Evolutionary conservation across 352 stramenopile genomes (phyloP), one percentile per base, ranked within the genome.

Genomic region (Globisporangium orthogonon): DNA sequence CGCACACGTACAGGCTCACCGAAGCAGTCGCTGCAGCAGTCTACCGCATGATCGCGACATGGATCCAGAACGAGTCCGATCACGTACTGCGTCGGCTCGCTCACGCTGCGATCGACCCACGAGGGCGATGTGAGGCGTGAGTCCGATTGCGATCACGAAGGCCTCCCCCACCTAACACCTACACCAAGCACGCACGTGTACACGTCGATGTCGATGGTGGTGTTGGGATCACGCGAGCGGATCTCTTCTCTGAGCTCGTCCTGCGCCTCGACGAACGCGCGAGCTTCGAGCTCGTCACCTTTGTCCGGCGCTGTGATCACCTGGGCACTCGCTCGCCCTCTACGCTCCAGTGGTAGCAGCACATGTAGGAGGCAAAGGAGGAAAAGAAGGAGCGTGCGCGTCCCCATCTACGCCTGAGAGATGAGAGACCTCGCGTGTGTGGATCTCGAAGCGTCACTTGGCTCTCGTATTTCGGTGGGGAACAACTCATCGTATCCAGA

Each of bases 41-140:
- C 76, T 29, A 62, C 50, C 1, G 62, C 48, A 10, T 69, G 80
- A 39, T 76, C 58, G 4, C 74, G 72, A 49, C 86, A 95, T n/a
- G 86, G 86, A 60, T 95, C 81, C 40, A 95, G 30, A 40, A 95
- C 62, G n/a, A 95, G 57, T 4, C 86, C 84, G 39, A 95, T 92
- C 33, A 78, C 66, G 35, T 87, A 95, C 30, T 89, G 61, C 14
- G 75, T 83, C 14, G 80, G 78, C 40, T 73, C 59, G 11, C 59
- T 56, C 50, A 82, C 73, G 45, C 79, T 89, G 45, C 28, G 57
- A 17, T 50, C 28, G 57, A 17, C 48, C 50, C 35, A 40, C 7
- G 10, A 7, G 35, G 0, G 35, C 7, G 11, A 13, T 13, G 11
- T 43, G 11, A 43, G 37, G 11, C 11, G 11, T 5, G 3, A 45